These are phyloP conservation scores for Spathaspora passalidarum DNA, from an alignment of 805 yeast genomes.

Conservation along the genomic window DNA sequence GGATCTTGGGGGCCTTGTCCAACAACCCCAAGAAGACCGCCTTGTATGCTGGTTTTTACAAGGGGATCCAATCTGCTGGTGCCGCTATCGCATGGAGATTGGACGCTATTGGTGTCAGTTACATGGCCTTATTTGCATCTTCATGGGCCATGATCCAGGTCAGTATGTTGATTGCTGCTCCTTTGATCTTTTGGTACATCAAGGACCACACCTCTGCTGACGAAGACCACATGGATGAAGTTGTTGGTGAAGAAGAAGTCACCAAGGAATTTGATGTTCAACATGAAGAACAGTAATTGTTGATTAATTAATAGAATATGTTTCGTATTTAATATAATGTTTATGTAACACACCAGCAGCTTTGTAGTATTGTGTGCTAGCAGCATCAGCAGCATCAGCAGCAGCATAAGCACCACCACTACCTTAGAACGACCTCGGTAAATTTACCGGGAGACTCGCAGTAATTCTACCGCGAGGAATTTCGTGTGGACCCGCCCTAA, in stretches of 20 bases:
- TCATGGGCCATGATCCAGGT: slow-evolving; percentile 53
- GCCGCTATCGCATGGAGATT: slow-evolving; percentile 60
- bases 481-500: no score
- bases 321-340: background rate
- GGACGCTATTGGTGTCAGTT: slow-evolving; percentile 41
- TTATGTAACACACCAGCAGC: no score
- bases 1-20: slow-evolving; percentile 58
- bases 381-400: no score
- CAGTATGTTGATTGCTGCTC: slow-evolving; percentile 47
- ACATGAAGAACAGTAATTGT: slow-evolving; percentile 7
- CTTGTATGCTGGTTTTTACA: slow-evolving; percentile 59
- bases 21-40: slow-evolving; percentile 56
- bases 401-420: no score
- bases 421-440: no score
- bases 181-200: slow-evolving; percentile 42
- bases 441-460: no score
- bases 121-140: slow-evolving; percentile 42
- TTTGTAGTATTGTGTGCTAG: background rate
- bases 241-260: slow-evolving; percentile 23
- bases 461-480: no score
- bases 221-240: slow-evolving; percentile 26
- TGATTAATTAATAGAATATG: background rate
- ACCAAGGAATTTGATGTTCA: slow-evolving; percentile 16
- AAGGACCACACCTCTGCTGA: slow-evolving; percentile 41
- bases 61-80: slow-evolving; percentile 63